Conservation (phyloP, 1,284 basidiomycete species). For the Trametes polyzona region DNA sequence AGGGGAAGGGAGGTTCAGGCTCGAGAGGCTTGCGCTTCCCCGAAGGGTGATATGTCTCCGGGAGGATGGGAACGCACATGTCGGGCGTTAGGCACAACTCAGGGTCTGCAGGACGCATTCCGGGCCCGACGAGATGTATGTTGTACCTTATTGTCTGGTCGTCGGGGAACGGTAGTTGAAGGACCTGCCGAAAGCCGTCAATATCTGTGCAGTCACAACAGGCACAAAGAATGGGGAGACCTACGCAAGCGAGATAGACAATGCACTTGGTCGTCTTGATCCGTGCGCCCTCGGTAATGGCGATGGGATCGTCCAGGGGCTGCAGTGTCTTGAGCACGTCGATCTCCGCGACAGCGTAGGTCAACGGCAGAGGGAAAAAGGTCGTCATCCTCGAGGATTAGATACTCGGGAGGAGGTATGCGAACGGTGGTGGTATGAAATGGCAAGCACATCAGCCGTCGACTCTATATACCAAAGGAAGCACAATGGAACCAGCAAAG, state of each 20-base stretch:
- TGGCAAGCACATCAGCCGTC: too few species aligned
- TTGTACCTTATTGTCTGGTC: not conserved
- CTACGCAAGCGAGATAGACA: not conserved
- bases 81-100: not conserved
- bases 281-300: not conserved
- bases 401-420: too few species aligned
- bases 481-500: too few species aligned
- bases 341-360: not conserved
- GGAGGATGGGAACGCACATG: constrained; percentile 5
- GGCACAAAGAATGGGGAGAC: not conserved
- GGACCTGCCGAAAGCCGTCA: not conserved
- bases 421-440: too few species aligned
- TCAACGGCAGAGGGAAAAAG: constrained; percentile 1
- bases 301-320: not conserved
- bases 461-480: too few species aligned
- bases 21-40: not conserved
- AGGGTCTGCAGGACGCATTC: not conserved
- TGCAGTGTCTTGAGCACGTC: not conserved
- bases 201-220: too few species aligned
- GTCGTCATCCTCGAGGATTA: not conserved
- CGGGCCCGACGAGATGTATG: constrained; percentile 2
- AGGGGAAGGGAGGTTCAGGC: constrained; percentile 2
- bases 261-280: not conserved
- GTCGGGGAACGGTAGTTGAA: not conserved
- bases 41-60: not conserved